These are phyloP conservation scores for Volutella citrinella DNA, from an alignment of 2,329 filamentous ascomycete genomes.

Conservation along the genomic window DNA sequence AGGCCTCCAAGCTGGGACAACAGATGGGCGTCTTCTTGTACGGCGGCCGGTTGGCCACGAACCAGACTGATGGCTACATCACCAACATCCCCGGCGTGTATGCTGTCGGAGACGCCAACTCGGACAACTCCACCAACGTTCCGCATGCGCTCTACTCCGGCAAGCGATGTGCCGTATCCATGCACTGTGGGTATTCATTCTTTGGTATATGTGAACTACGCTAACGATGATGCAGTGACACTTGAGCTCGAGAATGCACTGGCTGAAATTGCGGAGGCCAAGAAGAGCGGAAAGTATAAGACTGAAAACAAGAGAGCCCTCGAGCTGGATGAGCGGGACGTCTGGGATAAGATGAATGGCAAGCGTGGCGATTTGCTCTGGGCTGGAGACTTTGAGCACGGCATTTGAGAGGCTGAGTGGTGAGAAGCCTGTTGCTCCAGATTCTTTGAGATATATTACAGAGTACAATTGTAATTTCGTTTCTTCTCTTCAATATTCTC, in stretches of 20 bases:
- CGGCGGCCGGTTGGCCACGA: slow-evolving; percentile 41
- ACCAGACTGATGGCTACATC: slow-evolving; percentile 38
- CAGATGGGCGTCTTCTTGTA: slow-evolving; percentile 46
- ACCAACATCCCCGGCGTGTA: slow-evolving; percentile 55
- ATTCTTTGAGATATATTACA: no score
- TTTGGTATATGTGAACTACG: no score
- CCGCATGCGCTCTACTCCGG: slow-evolving; percentile 59
- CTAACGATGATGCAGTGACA: slow-evolving; percentile 29
- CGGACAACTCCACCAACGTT: slow-evolving; percentile 58
- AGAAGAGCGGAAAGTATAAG: no score
- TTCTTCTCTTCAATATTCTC: no score
- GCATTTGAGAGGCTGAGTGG: no score
- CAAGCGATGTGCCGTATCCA: slow-evolving; percentile 54
- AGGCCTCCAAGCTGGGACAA: slow-evolving; percentile 44
- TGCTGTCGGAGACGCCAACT: slow-evolving; percentile 58
- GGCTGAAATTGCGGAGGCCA: slow-evolving; percentile 27
- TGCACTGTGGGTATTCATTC: slow-evolving; percentile 58
- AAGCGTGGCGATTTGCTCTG: slow-evolving; percentile 41
- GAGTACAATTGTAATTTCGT: no score
- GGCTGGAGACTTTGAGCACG: slow-evolving; percentile 41
- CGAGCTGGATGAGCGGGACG: slow-evolving; percentile 32
- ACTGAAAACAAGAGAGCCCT: slow-evolving; percentile 27
- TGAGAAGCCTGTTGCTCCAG: no score
- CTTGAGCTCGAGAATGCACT: slow-evolving; percentile 39
- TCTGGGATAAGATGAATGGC: slow-evolving; percentile 48